A percentile compares a stretch with the other conserved stretches of the same genome.
Evolutionary conservation across 805 yeast genomes (phyloP).

Genomic region (Pichia rugopelliculosa): DNA sequence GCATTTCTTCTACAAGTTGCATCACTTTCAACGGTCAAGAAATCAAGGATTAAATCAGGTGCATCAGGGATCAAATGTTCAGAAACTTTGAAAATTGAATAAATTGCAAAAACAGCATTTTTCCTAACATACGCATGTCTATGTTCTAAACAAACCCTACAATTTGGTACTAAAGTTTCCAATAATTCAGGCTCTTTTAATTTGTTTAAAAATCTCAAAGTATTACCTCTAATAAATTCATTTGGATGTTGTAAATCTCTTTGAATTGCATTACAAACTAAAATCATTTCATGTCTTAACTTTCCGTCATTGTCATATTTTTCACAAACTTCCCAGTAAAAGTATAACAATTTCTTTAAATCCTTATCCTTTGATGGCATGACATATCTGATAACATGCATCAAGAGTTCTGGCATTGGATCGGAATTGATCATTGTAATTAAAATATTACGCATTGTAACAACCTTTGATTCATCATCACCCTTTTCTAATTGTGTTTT

Average conservation of each 20-base stretch:
- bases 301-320: conserved; percentile 83
- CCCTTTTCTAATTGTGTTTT: conserved; percentile 79
- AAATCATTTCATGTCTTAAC: conserved; percentile 96
- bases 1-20: conserved; percentile 95
- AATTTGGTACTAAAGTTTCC: conserved; percentile 92
- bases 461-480: conserved; percentile 78
- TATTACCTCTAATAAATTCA: conserved; percentile 93
- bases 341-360: conserved; percentile 84
- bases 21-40: conserved; percentile 78
- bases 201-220: conserved; percentile 84
- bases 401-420: conserved; percentile 82
- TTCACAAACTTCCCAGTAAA: conserved; percentile 97
- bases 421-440: conserved; percentile 88
- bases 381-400: conserved; percentile 95
- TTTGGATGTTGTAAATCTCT: conserved; percentile 97
- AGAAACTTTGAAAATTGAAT: conserved; percentile 72
- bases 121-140: conserved; percentile 97
- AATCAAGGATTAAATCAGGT: conserved; percentile 68
- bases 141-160: conserved; percentile 85
- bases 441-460: conserved; percentile 82
- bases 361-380: conserved; percentile 93
- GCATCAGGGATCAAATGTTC: conserved; percentile 93
- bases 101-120: conserved; percentile 89
- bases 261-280: conserved; percentile 96
- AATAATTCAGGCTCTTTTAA: conserved; percentile 87